phyloP scores from a whole-genome alignment of 1,284 basidiomycete genomes.

The Heliocybe sulcata region DNA sequence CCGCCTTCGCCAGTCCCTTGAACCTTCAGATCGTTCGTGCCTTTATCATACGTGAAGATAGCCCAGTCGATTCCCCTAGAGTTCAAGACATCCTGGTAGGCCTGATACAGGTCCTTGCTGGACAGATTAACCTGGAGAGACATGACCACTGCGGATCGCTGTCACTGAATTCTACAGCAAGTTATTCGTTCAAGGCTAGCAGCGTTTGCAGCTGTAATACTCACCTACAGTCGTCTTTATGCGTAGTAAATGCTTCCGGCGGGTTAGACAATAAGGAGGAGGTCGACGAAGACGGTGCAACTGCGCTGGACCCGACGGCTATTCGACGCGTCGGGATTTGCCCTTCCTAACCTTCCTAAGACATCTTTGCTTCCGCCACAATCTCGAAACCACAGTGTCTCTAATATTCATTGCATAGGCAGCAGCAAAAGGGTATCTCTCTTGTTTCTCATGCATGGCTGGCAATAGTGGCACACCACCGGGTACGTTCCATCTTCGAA shows the following conservation, averaged over 20 bases:
- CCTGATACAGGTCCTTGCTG: conserved; percentile 63
- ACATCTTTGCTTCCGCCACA: not conserved
- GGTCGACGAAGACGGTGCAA: not conserved
- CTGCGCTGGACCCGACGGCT: not conserved
- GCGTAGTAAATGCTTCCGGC: no score
- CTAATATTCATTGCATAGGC: not conserved
- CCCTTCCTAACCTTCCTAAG: not conserved
- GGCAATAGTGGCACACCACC: not conserved
- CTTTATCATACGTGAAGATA: conserved; percentile 82
- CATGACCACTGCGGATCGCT: conserved; percentile 31
- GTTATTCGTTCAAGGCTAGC: not conserved
- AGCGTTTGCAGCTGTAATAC: no score
- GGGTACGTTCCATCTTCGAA: not conserved
- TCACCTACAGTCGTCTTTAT: no score
- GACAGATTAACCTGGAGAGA: conserved; percentile 73
- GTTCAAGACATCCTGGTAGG: conserved; percentile 78
- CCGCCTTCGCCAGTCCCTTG: conserved; percentile 81
- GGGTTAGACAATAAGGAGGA: not conserved
- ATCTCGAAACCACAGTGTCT: not conserved
- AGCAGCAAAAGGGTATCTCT: not conserved
- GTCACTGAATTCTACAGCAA: not conserved
- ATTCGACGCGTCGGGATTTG: not conserved
- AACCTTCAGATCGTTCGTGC: conserved; percentile 86
- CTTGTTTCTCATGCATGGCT: not conserved
- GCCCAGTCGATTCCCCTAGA: conserved; percentile 79